Percentiles rank a stretch among this genome's conserved stretches.
phyloP scores from a whole-genome alignment of 1,284 basidiomycete genomes.

The Trichosporon sp. region DNA sequence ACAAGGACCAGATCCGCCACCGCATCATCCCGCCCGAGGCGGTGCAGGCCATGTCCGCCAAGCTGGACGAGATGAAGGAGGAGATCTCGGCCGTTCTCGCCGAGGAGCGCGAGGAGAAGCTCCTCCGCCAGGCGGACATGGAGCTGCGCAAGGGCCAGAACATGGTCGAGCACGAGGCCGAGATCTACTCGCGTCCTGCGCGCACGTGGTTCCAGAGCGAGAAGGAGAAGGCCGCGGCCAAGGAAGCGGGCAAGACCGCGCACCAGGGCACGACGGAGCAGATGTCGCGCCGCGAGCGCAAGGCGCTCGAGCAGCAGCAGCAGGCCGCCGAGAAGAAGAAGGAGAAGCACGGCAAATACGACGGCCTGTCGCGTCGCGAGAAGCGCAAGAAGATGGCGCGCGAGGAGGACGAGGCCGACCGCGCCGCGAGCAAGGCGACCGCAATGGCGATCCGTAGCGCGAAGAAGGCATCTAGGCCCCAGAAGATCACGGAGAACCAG shows the following conservation, averaged over 20 bases:
- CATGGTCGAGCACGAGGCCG: constrained; percentile 89
- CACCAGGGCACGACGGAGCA: constrained; percentile 56
- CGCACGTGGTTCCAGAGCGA: constrained; percentile 96
- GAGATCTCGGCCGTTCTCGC: constrained; percentile 80
- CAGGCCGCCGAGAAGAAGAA: constrained; percentile 46
- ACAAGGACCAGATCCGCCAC: constrained; percentile 82
- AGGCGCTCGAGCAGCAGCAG: constrained; percentile 24
- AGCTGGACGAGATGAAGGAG: constrained; percentile 71
- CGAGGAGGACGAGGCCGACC: constrained; percentile 70
- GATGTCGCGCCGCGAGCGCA: constrained; percentile 55
- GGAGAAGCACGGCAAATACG: constrained; percentile 79
- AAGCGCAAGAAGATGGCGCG: constrained; percentile 83
- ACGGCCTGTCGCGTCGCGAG: constrained; percentile 77
- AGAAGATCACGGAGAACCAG: constrained; percentile 58
- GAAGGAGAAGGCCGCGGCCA: constrained; percentile 78
- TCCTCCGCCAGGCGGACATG: constrained; percentile 89
- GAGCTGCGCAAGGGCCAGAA: constrained; percentile 94
- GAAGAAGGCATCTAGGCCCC: constrained; percentile 72
- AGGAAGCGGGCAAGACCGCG: constrained; percentile 72
- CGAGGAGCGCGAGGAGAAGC: constrained; percentile 96
- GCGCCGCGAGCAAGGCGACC: constrained; percentile 63
- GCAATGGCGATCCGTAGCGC: constrained; percentile 78
- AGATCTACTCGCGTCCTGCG: constrained; percentile 91
- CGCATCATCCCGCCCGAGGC: constrained; percentile 83
- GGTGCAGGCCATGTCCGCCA: constrained; percentile 70